Evolutionary conservation across 352 stramenopile genomes (phyloP).

Genomic region (Pythium pectinolyticum): DNA sequence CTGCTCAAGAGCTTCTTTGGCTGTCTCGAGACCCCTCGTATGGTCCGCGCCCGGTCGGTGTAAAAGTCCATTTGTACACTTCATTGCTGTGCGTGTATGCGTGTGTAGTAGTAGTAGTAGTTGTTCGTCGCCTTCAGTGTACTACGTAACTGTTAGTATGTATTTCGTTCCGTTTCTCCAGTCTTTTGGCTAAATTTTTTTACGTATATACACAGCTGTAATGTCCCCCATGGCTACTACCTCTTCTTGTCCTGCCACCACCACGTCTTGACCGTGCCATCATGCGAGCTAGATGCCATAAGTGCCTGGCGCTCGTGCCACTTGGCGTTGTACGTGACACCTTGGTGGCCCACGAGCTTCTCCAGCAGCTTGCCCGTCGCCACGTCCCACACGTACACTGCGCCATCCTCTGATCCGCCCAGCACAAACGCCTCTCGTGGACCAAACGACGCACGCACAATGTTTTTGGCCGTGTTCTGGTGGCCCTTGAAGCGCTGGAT

Average conservation of each 20-base stretch:
- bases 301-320: constrained; percentile 88
- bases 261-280: constrained; percentile 90
- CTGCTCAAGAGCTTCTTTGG: constrained; percentile 85
- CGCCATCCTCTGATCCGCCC: constrained; percentile 81
- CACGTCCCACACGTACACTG: constrained; percentile 88
- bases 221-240: constrained; percentile 23
- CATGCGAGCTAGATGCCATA: constrained; percentile 83
- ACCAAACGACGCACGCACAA: constrained; percentile 82
- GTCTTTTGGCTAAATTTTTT: not conserved
- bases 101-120: too few species aligned
- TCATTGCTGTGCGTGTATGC: too few species aligned
- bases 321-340: constrained; percentile 82
- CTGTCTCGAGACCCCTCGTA: constrained; percentile 22
- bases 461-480: constrained; percentile 89
- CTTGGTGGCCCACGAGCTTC: constrained; percentile 70
- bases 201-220: too few species aligned
- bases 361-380: constrained; percentile 83
- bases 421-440: constrained; percentile 86
- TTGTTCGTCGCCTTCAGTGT: too few species aligned
- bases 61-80: constrained; percentile 3
- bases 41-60: constrained; percentile 18
- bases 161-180: too few species aligned
- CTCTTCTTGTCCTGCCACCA: constrained; percentile 79
- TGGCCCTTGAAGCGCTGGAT: constrained; percentile 89
- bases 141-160: too few species aligned